These are phyloP conservation scores for Collybia mongolica DNA, from an alignment of 768 basidiomycete species.

Conservation along the genomic window DNA sequence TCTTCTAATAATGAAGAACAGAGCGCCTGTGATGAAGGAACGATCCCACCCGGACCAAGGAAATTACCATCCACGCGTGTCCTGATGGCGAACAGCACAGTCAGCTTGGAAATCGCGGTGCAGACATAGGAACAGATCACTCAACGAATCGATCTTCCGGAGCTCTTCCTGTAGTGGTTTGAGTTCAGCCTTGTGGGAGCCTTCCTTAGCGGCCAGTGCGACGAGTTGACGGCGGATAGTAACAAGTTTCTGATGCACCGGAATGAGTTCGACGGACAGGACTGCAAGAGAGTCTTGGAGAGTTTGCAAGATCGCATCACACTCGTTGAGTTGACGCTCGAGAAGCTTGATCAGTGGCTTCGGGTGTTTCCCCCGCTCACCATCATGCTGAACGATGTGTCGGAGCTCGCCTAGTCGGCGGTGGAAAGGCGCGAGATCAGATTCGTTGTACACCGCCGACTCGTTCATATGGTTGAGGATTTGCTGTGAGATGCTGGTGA, in stretches of 20 bases:
- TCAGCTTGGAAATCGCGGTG: constrained; percentile 8
- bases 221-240: constrained; percentile 87
- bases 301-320: constrained; percentile 74
- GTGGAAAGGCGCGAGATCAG: constrained; percentile 87
- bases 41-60: constrained; percentile 83
- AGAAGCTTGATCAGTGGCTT: constrained; percentile 86
- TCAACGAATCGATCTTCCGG: constrained; percentile 94
- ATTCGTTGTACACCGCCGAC: constrained; percentile 89
- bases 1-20: constrained; percentile 93
- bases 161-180: constrained; percentile 91
- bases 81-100: constrained; percentile 32
- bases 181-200: constrained; percentile 80
- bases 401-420: constrained; percentile 79
- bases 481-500: constrained; percentile 57
- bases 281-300: constrained; percentile 86
- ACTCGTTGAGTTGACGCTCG: constrained; percentile 87
- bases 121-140: constrained; percentile 31
- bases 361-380: constrained; percentile 79
- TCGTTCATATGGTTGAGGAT: constrained; percentile 95
- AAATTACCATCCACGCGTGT: constrained; percentile 97
- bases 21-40: constrained; percentile 89
- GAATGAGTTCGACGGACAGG: constrained; percentile 86
- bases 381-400: constrained; percentile 81
- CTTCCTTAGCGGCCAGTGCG: constrained; percentile 83
- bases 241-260: constrained; percentile 88